A percentile compares a stretch with the other conserved stretches of the same genome.
Conservation (phyloP, 164 flowering plant species). For the Echeveria elegans region DNA sequence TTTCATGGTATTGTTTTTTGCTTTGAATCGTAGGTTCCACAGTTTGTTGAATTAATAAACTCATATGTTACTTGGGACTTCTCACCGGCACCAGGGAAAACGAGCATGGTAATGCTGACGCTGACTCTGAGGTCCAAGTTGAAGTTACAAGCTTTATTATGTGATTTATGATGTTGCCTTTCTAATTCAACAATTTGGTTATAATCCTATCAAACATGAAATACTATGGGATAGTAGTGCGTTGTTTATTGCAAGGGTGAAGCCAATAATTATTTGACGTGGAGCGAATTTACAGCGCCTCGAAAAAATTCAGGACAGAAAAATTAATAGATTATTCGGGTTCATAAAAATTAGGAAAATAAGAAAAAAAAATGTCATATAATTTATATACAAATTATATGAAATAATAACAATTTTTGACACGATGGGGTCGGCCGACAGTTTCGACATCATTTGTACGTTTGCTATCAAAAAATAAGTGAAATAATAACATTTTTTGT, state of each 20-base stretch:
- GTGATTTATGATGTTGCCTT: neutral
- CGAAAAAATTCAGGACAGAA: no score
- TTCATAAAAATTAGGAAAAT: no score
- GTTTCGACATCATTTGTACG: no score
- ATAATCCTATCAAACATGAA: neutral
- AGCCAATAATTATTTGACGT: no score
- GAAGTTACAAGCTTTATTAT: neutral
- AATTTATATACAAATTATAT: no score
- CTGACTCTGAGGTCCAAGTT: neutral
- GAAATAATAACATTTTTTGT: no score
- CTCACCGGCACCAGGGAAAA: constrained; percentile 64
- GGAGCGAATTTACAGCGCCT: no score
- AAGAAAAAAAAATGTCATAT: no score
- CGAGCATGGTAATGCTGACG: constrained; percentile 46
- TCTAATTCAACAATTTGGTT: neutral
- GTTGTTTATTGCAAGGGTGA: neutral
- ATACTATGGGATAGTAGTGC: neutral
- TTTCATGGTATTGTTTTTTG: neutral
- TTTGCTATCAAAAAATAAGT: no score
- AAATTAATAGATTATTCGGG: no score
- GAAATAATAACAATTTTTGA: no score
- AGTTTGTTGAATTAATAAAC: constrained; percentile 68
- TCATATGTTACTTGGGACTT: constrained; percentile 98
- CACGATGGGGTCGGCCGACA: no score
- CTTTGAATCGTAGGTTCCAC: constrained; percentile 39